phyloP scores from a whole-genome alignment of 2,329 filamentous ascomycete species.

The Lithohypha guttulata region DNA sequence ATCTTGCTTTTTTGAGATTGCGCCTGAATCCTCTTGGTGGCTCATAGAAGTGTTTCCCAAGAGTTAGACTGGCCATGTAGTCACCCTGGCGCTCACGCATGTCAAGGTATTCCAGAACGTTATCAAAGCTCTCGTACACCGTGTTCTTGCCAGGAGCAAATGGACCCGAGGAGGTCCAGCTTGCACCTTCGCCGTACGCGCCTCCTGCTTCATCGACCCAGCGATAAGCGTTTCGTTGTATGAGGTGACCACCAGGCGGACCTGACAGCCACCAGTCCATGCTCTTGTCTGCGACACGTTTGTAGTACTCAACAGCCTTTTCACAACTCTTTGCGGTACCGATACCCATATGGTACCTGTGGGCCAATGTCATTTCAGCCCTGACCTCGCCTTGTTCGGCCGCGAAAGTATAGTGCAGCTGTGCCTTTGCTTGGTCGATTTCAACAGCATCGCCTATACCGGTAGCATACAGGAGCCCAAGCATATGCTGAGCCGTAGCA shows the following conservation, averaged over 20 bases:
- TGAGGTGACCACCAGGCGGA: slow-evolving; percentile 72
- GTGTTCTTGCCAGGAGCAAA: slow-evolving; percentile 57
- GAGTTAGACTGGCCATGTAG: slow-evolving; percentile 71
- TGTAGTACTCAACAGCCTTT: slow-evolving; percentile 76
- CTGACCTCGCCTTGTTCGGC: slow-evolving; percentile 70
- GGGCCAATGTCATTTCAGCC: slow-evolving; percentile 89
- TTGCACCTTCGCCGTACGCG: slow-evolving; percentile 90
- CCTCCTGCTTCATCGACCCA: slow-evolving; percentile 86
- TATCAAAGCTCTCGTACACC: slow-evolving; percentile 68
- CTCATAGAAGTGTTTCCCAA: slow-evolving; percentile 81
- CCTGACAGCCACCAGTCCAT: slow-evolving; percentile 80
- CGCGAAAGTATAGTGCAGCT: slow-evolving; percentile 91
- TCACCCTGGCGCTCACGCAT: slow-evolving; percentile 84
- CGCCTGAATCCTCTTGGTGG: slow-evolving; percentile 64
- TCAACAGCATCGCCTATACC: slow-evolving; percentile 73
- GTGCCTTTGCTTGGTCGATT: slow-evolving; percentile 77
- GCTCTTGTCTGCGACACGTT: slow-evolving; percentile 83
- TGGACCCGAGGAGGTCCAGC: slow-evolving; percentile 72
- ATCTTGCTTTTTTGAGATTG: slow-evolving; percentile 62
- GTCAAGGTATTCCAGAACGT: slow-evolving; percentile 89
- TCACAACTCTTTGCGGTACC: slow-evolving; percentile 80
- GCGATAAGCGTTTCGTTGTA: slow-evolving; percentile 68
- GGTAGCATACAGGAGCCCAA: slow-evolving; percentile 91
- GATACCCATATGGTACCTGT: slow-evolving; percentile 74
- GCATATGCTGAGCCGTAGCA: slow-evolving; percentile 86